phyloP scores from a whole-genome alignment of 2,329 filamentous ascomycete genomes.

The Coniella lustricola region DNA sequence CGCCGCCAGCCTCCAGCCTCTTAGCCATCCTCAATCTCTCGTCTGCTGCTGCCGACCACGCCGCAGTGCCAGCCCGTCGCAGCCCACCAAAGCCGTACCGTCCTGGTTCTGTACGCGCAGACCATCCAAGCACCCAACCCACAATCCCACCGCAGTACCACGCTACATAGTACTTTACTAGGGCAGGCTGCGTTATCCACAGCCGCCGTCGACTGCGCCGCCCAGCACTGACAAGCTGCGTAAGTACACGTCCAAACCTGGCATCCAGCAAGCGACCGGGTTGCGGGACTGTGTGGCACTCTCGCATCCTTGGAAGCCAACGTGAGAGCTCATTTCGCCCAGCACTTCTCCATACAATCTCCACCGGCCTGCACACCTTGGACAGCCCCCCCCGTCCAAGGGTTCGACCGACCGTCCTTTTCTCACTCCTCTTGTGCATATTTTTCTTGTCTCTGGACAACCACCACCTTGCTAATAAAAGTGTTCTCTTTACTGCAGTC shows the following conservation, averaged over 20 bases:
- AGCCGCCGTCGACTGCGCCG: neutral
- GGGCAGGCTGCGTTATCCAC: constrained; percentile 1
- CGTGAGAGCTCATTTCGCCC: constrained; percentile 20
- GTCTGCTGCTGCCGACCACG: neutral
- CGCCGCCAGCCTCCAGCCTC: too few relatives aligned
- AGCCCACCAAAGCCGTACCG: neutral
- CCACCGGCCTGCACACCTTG: constrained; percentile 20
- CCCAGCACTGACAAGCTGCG: neutral
- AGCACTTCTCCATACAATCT: constrained; percentile 17
- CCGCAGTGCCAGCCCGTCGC: too few relatives aligned
- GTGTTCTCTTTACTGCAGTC: constrained; percentile 6
- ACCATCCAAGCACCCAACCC: neutral
- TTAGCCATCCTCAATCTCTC: too few relatives aligned
- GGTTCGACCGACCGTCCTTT: constrained; percentile 18
- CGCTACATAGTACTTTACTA: too few relatives aligned
- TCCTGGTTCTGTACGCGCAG: neutral
- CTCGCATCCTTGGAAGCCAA: constrained; percentile 13
- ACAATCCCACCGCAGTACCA: neutral
- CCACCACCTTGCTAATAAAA: constrained; percentile 13
- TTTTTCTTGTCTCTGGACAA: constrained; percentile 12
- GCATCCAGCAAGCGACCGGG: neutral
- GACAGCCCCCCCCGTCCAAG: constrained; percentile 8
- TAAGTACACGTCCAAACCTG: neutral
- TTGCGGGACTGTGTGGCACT: constrained; percentile 12
- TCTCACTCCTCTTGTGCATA: constrained; percentile 20